These are phyloP conservation scores for Chloranthus sessilifolius DNA, from an alignment of 164 flowering plant species.

Conservation along the genomic window DNA sequence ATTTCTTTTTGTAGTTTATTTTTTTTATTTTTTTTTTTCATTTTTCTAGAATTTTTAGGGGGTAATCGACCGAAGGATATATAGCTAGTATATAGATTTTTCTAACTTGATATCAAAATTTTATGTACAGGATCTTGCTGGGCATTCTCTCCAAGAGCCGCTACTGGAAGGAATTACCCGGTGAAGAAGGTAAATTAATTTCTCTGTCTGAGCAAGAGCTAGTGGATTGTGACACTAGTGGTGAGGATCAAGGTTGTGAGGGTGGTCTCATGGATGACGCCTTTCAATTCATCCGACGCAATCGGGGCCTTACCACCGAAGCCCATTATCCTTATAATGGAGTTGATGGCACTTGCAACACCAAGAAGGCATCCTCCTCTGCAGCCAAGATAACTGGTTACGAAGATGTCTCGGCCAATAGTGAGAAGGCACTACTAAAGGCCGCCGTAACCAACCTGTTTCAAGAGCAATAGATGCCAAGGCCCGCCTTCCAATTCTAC, in stretches of 20 bases:
- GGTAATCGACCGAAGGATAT: too few relatives aligned
- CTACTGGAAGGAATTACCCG: slow-evolving; percentile 24
- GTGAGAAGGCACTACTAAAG: slow-evolving; percentile 11
- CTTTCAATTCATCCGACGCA: slow-evolving; percentile 19
- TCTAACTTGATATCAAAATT: too few relatives aligned
- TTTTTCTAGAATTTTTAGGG: too few relatives aligned
- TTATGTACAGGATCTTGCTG: slow-evolving; percentile 36
- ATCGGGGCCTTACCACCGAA: slow-evolving; percentile 13
- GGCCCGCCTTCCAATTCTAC: slow-evolving; percentile 21
- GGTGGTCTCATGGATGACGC: slow-evolving; percentile 29
- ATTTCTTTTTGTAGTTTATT: too few relatives aligned
- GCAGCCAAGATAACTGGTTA: slow-evolving; percentile 5
- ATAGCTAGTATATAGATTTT: too few relatives aligned
- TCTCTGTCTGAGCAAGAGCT: slow-evolving; percentile 30
- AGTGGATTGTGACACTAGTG: slow-evolving; percentile 22
- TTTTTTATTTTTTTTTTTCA: neutral
- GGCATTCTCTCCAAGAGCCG: slow-evolving; percentile 36
- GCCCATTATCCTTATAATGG: slow-evolving; percentile 21
- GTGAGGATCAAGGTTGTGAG: slow-evolving; percentile 11
- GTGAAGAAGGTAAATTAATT: slow-evolving; percentile 20
- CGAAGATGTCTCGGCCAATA: slow-evolving; percentile 3
- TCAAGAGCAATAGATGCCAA: slow-evolving; percentile 28
- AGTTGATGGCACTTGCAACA: slow-evolving; percentile 18
- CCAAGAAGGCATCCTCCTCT: slow-evolving; percentile 3
- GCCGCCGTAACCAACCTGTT: slow-evolving; percentile 21